phyloP scores from a whole-genome alignment of 805 yeast species.

The Metschnikowia corniflorae region DNA sequence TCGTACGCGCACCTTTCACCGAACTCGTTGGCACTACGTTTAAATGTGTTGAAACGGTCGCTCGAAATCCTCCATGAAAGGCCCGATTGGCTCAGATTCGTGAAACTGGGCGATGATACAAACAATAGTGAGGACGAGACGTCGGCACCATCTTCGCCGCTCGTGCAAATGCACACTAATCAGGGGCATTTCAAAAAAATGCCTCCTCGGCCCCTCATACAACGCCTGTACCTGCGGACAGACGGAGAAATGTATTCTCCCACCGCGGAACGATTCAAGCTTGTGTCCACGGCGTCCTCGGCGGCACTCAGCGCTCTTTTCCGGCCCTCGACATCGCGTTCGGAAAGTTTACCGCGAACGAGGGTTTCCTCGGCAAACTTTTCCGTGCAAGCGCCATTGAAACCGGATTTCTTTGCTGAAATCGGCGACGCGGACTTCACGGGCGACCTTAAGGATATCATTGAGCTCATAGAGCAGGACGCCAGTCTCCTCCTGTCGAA shows the following conservation, averaged over 20 bases:
- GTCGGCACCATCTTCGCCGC: constrained; percentile 9
- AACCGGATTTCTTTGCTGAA: neutral
- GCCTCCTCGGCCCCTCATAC: constrained; percentile 2
- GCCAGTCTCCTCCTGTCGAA: constrained; percentile 27
- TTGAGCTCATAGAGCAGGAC: constrained; percentile 44
- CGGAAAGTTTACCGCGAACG: constrained; percentile 34
- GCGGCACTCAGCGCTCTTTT: constrained; percentile 47
- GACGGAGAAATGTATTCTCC: constrained; percentile 13
- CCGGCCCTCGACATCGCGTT: constrained; percentile 33
- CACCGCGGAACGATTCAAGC: constrained; percentile 18
- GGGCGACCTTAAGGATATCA: constrained; percentile 48
- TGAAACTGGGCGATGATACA: constrained; percentile 9
- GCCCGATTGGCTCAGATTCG: constrained; percentile 44
- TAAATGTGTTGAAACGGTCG: constrained; percentile 72
- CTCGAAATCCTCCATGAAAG: constrained; percentile 67
- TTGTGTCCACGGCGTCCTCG: constrained; percentile 43
- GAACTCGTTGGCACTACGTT: constrained; percentile 69
- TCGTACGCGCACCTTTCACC: constrained; percentile 83
- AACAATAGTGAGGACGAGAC: constrained; percentile 8
- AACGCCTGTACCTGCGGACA: constrained; percentile 9
- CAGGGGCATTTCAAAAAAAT: constrained; percentile 9
- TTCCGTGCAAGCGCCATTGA: neutral
- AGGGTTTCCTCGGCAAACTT: constrained; percentile 4
- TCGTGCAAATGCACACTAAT: neutral
- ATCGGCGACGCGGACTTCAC: constrained; percentile 22